Evolutionary conservation across 768 basidiomycete genomes (phyloP).

Genomic region (Clavulina sp.): DNA sequence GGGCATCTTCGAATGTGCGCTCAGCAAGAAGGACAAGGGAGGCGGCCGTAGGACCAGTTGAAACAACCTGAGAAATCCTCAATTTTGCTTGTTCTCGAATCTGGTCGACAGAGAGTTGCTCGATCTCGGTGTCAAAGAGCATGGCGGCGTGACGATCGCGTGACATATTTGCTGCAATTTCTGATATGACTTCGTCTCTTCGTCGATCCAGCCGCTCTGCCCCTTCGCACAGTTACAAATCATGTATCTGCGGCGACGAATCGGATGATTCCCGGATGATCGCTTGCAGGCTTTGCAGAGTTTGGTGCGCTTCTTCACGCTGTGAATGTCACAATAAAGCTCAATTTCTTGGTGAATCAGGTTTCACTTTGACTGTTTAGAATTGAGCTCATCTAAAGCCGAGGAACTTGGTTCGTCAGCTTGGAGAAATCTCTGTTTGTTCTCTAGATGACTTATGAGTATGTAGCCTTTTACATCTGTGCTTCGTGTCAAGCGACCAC

Average conservation of each 20-base stretch:
- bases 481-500: constrained; percentile 39
- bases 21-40: background rate
- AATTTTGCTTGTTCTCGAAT: background rate
- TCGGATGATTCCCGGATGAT: constrained; percentile 78
- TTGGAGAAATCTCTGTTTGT: constrained; percentile 3
- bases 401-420: constrained; percentile 56
- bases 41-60: background rate
- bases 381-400: constrained; percentile 42
- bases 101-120: background rate
- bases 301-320: constrained; percentile 34
- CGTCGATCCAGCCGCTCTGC: no score
- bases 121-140: no score
- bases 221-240: background rate
- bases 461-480: constrained; percentile 42
- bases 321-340: constrained; percentile 5
- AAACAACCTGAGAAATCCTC: background rate
- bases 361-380: constrained; percentile 72
- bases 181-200: no score
- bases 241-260: constrained; percentile 53
- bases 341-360: constrained; percentile 23
- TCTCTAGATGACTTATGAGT: constrained; percentile 11
- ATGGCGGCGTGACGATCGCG: no score
- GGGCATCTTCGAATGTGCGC: background rate
- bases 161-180: no score
- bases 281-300: constrained; percentile 46